Evolutionary conservation across 2,329 filamentous ascomycete genomes (phyloP), one percentile per base, ranked within the genome.

Genomic region (Epicoccum sorghinum): DNA sequence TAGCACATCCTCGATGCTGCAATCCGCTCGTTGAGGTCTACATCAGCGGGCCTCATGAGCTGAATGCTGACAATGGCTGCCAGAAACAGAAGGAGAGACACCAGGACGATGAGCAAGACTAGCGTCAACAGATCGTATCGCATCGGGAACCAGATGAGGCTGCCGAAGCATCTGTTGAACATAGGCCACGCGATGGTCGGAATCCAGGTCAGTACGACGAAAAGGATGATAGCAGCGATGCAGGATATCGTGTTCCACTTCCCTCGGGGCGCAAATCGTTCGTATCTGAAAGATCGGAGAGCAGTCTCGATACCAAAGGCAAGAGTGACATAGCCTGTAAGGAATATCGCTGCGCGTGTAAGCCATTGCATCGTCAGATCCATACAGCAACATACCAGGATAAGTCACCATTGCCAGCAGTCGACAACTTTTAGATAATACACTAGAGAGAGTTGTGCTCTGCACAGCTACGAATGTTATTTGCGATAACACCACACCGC

Each of bases 1-100:
- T 88, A 90, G 9, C 88, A 83, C 85, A 89, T 89, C 55, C 85
- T 80, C 6, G 87, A 89, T 4, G 87, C 87, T 30, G 84, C 79
- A 52, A 86, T 80, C 41, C 87, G 78, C 69, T 89, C 85, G 13
- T 81, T 78, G 18, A 80, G 76, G 35, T 86, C 84, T 45, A 89
- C 79, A 13, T 79, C 77, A 12, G 79, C 74, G 54, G 80, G 81
- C 30, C 79, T 80, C 60, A 81, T 81, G 23, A 90, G 75, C 56
- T 82, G 83, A 35, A 82, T 68, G 66, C 84, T 87, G 44, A 89
- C 81, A 24, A 82, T 71, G 10, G 80, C 65, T n/a, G 79, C 78
- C 59, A 82, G 79, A 10, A 80, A 58, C 12, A 85, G 66, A 47
- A 89, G 74, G 23, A 81, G 67, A 32, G 78, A 69, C n/a, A 80